Base-by-base conservation (phyloP, 2,329 filamentous ascomycete genomes). In the Harringtonia lauricola region DNA sequence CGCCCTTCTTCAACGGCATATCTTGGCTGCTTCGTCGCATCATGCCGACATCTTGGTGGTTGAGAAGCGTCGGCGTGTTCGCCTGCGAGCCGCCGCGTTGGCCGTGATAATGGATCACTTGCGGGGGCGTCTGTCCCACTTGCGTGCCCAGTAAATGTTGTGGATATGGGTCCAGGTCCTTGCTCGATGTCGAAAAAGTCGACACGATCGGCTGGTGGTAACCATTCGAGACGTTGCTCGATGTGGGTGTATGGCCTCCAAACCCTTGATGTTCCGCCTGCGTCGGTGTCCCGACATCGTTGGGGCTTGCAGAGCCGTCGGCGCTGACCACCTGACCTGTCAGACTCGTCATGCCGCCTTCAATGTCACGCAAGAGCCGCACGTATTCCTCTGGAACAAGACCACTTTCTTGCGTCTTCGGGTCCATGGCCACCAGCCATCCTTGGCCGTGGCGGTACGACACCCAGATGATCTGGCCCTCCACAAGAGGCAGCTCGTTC, bases 331-430 rank as follows among this genome's bases (percentile, higher is more conserved):
- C 56, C 43, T 81, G 73, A 22, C 76, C 80, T 22, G 76, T 79
- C 49, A 88, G 61, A 55, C 83, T 85, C 48, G 75, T 83, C 68
- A 89, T 79, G 29, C 88, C 90, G 18, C 89, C 89, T 60, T 95
- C 88, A 44, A 96, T 95, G 56, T 96, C 88, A 39, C 88, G 80
- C 47, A 98, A 72, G 37, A 98, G 69, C 15, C 92, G 81, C 35
- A 98, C 92, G 58, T 96, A 98, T 62, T 94, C 89, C 63, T 98
- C 92, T 0, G 92, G 92, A 2, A 98, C 92, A 30, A 98, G 72
- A 1, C 92, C 92, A 56, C 87, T 94, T 64, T 98, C 92, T 52
- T 79, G 87, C 1, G 88, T 95, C 61, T 87, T 89, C 13, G 90
- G 89, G 57, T 98, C 92, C 64, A 95, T 86, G 4, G 92, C 92